Base-by-base conservation (phyloP, 2,329 filamentous ascomycete species). In the Venturia oleaginea region DNA sequence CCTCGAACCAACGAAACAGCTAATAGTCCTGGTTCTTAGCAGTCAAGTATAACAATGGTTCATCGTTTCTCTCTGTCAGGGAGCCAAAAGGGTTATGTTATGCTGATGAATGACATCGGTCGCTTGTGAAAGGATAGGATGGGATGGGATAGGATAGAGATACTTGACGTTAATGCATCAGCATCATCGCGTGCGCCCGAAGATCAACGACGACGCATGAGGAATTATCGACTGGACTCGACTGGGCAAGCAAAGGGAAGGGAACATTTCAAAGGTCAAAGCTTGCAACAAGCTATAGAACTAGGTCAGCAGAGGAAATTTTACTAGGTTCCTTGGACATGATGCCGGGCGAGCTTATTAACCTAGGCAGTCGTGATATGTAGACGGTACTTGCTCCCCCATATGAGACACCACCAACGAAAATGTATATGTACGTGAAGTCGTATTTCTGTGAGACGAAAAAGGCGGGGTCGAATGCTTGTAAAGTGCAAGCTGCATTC, bases 231-330 rank as follows among this genome's bases (percentile, higher is more conserved):
- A 51, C 15, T 63, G 62, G n/a, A n/a, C n/a, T n/a, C n/a, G n/a
- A n/a, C n/a, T n/a, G n/a, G n/a, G 34, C 48, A 55, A 57, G 40
- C 62, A 42, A 22, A 54, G 48, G 34, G 34, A 63, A 63, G 62
- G 59, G n/a, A n/a, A n/a, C n/a, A n/a, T n/a, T 15, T 15, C 22
- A 46, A 54, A 37, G 46, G 61, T 62, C 61, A 51, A 54, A 37
- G 62, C 62, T 51, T 48, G n/a, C 34, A 34, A 32, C 34, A 34
- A 32, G 22, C 43, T 48, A 60, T 63, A 57, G n/a, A n/a, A n/a
- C n/a, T n/a, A n/a, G 62, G 62, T 63, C 46, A 63, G 46, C 62
- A 63, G 62, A 63, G 51, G 51, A 62, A 3, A 46, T 63, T 55
- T 63, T 27, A 63, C 62, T 59, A 34, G 62, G 62, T 59, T 63